Evolutionary conservation across 148 eudicot genomes (phyloP).

Genomic region (Rhododendron ferrugineum): DNA sequence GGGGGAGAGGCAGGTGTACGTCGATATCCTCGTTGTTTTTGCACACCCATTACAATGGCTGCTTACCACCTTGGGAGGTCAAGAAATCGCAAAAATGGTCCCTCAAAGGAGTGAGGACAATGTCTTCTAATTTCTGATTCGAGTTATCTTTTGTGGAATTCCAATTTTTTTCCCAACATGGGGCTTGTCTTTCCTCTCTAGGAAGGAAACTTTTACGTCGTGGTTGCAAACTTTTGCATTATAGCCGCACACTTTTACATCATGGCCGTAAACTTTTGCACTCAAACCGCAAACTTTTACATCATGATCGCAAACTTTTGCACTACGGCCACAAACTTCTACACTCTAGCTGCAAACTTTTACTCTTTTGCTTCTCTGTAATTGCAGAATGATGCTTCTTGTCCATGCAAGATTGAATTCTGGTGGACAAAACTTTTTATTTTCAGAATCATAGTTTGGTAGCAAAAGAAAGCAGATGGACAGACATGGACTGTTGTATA

Average conservation of each 20-base stretch:
- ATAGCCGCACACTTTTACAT: too few species aligned
- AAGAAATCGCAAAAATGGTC: slow-evolving; percentile 26
- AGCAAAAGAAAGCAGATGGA: background rate
- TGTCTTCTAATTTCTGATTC: background rate
- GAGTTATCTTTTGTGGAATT: background rate
- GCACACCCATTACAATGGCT: slow-evolving; percentile 59
- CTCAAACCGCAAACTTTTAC: too few species aligned
- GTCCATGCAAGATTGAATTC: background rate
- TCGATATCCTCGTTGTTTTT: slow-evolving; percentile 61
- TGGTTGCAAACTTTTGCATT: too few species aligned
- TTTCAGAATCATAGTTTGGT: background rate
- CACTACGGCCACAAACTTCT: too few species aligned
- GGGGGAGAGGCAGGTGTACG: slow-evolving; percentile 48
- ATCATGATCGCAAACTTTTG: too few species aligned
- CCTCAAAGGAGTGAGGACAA: slow-evolving; percentile 22
- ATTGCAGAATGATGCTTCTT: background rate
- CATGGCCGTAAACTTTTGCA: too few species aligned
- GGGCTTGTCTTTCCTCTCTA: background rate
- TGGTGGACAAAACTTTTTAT: background rate
- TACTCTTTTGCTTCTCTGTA: background rate
- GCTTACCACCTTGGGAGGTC: slow-evolving; percentile 53
- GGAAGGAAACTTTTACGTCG: too few species aligned
- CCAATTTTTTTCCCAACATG: background rate
- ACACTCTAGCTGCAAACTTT: too few species aligned
- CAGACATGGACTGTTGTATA: background rate